phyloP scores from a whole-genome alignment of 768 basidiomycete species.

The Leccinum subtestaceum region DNA sequence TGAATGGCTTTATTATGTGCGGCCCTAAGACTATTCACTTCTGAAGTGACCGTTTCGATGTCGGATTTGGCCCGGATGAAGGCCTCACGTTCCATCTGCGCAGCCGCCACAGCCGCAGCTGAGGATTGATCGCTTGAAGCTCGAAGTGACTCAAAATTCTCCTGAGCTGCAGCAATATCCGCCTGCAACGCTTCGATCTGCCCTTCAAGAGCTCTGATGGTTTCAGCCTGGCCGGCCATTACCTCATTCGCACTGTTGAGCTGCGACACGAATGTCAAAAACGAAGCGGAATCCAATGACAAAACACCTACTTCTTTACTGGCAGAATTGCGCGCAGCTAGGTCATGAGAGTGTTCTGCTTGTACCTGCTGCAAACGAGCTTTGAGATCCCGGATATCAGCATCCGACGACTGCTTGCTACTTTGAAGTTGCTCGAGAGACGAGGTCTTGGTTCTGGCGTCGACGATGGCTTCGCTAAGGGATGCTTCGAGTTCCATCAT shows the following conservation, averaged over 20 bases:
- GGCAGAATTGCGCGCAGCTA: constrained; percentile 38
- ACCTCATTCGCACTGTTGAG: constrained; percentile 47
- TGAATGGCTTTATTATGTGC: constrained; percentile 49
- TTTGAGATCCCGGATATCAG: constrained; percentile 44
- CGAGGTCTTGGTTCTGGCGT: constrained; percentile 46
- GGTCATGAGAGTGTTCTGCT: constrained; percentile 24
- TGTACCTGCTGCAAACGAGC: constrained; percentile 40
- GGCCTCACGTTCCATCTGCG: constrained; percentile 61
- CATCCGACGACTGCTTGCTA: constrained; percentile 48
- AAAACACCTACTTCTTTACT: constrained; percentile 48
- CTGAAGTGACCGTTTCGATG: constrained; percentile 51
- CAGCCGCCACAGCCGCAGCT: constrained; percentile 45
- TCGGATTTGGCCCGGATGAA: constrained; percentile 63
- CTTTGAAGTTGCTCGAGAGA: constrained; percentile 46
- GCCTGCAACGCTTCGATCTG: constrained; percentile 51
- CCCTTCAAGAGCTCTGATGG: constrained; percentile 46
- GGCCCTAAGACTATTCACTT: constrained; percentile 48
- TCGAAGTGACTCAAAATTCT: constrained; percentile 50
- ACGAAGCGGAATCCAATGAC: neutral
- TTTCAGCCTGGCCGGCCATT: constrained; percentile 40
- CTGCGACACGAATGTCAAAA: constrained; percentile 34
- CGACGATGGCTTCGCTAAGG: constrained; percentile 44
- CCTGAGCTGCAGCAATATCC: constrained; percentile 49
- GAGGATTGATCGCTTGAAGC: constrained; percentile 43
- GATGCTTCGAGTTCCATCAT: constrained; percentile 48